These are phyloP conservation scores for Aspergillus baeticus DNA, from an alignment of 495 filamentous ascomycete species.

Conservation along the genomic window DNA sequence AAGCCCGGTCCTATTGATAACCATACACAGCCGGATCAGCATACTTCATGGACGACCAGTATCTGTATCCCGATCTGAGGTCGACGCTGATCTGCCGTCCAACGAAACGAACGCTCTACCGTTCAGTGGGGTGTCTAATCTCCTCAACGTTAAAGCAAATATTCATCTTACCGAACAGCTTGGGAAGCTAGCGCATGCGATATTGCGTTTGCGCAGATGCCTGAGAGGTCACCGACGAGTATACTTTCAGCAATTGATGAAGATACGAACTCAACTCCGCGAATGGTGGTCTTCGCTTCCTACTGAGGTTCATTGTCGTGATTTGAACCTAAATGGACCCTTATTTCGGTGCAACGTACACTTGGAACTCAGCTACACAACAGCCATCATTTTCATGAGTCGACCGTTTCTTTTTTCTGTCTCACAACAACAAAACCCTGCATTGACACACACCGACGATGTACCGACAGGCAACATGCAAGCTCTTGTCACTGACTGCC, in stretches of 20 bases:
- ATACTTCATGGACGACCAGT: slow-evolving; percentile 18
- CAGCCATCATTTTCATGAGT: no score
- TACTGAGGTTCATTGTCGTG: slow-evolving; percentile 11
- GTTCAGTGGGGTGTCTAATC: not conserved
- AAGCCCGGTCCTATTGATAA: not conserved
- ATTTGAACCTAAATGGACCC: slow-evolving; percentile 8
- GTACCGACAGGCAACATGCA: not conserved
- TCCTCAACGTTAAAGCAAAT: slow-evolving; percentile 10
- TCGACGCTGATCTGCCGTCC: slow-evolving; percentile 12
- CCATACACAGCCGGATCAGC: slow-evolving; percentile 11
- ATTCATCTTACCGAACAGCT: slow-evolving; percentile 9
- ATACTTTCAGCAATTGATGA: slow-evolving; percentile 12
- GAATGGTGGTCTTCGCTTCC: slow-evolving; percentile 17
- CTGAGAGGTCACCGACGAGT: not conserved
- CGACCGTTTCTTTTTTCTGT: no score
- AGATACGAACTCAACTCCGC: slow-evolving; percentile 6
- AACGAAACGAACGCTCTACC: slow-evolving; percentile 3
- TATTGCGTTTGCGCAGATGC: slow-evolving; percentile 12
- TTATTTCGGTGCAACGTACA: slow-evolving; percentile 14
- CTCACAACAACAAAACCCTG: no score
- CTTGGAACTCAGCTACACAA: no score
- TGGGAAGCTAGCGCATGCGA: slow-evolving; percentile 7
- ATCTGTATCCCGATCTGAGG: slow-evolving; percentile 9
- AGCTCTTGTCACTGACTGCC: slow-evolving; percentile 7
- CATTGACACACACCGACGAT: no score